Base-by-base conservation (phyloP, 495 filamentous ascomycete genomes). In the Hypoxylon subgilvum region DNA sequence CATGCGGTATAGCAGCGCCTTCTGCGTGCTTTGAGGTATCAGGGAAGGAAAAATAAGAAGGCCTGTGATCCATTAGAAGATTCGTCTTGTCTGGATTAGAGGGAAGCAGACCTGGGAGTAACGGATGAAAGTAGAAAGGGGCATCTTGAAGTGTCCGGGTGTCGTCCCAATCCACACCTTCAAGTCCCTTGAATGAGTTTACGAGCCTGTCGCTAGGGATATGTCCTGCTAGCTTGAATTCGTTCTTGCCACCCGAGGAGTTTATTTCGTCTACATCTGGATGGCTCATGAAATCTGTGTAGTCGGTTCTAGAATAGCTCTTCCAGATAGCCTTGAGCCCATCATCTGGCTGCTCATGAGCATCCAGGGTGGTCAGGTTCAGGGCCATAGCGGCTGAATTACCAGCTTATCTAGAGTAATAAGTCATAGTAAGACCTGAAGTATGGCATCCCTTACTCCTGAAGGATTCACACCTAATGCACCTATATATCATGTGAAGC, bases 21-120 rank as follows among this genome's bases (percentile, higher is more conserved):
- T 76, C 71, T 97, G 93, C 16, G 88, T 78, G 3, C 74, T 68
- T 10, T 81, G 78, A 7, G 90, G 87, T 28, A 96, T 72, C 0
- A 96, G 69, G 7, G 80, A 79, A 47, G 92, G 92, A 17, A 90
- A 75, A 53, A 96, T 82, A 27, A 85, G 77, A 8, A 97, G 79
- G 47, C 89, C 90, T 95, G 63, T 12, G 23, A 7, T 52, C 17
- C 18, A 27, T 14, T 58, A 52, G 57, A 31, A 35, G 50, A 38
- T 25, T 13, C 32, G 14, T 7, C 28, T 22, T 4, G 18, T 4
- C 23, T 17, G 6, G 2, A 5, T 51, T 19, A 9, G 16, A 28
- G 28, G 8, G 53, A 62, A 31, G 31, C 62, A 19, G 68, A 74
- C 72, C 70, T 60, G 70, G 72, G 41, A 75, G 64, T 39, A 69